These are phyloP conservation scores for Lathyrus sativus DNA, from an alignment of 306 rosid species.

Conservation along the genomic window DNA sequence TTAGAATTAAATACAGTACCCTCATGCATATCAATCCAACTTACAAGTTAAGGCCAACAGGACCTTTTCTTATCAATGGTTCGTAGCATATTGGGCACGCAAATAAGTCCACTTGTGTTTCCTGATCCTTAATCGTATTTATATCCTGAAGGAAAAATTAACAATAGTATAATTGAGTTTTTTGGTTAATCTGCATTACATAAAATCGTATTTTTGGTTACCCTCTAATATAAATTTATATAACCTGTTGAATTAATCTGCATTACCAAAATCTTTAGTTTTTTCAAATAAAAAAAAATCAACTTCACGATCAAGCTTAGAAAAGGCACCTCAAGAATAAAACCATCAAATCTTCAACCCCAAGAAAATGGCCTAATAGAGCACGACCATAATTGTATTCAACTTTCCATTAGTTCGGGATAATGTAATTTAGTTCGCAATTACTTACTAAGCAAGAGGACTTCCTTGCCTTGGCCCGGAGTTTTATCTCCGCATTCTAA, in stretches of 20 bases:
- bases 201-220: no score
- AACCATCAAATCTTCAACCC: background rate
- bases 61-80: constrained; percentile 85
- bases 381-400: no score
- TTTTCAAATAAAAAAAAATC: background rate
- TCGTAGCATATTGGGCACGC: constrained; percentile 92
- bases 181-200: no score
- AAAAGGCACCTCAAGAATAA: background rate
- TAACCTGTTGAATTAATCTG: background rate
- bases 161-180: background rate
- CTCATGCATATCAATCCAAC: constrained; percentile 40
- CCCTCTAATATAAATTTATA: constrained; percentile 3
- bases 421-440: no score
- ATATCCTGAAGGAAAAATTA: constrained; percentile 48
- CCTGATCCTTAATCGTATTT: constrained; percentile 47
- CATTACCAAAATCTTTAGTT: background rate
- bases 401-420: no score
- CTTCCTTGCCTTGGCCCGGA: no score
- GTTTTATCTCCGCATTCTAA: no score
- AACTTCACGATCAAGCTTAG: background rate
- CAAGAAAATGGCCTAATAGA: background rate
- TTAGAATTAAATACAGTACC: constrained; percentile 16
- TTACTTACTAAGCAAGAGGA: no score
- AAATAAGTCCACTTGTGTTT: constrained; percentile 49
- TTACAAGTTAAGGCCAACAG: constrained; percentile 82